phyloP scores from a whole-genome alignment of 805 yeast genomes.

The Saccharomyces mikatae region DNA sequence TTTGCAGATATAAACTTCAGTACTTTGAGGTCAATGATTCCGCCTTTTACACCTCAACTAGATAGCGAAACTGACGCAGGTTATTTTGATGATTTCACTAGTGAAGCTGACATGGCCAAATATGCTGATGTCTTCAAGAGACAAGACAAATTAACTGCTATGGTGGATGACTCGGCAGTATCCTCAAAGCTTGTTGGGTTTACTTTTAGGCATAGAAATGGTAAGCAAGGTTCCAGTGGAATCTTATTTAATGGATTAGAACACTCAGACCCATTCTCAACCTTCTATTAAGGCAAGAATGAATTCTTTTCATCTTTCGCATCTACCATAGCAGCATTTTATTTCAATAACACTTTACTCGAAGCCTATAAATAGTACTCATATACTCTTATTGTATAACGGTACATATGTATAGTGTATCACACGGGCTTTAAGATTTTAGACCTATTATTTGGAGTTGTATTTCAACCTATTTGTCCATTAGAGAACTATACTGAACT shows the following conservation, averaged over 20 bases:
- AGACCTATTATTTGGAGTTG: not conserved
- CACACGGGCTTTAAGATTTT: not conserved
- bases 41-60: constrained; percentile 95
- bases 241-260: constrained; percentile 30
- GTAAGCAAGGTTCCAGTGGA: constrained; percentile 33
- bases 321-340: not conserved
- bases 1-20: constrained; percentile 81
- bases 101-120: constrained; percentile 94
- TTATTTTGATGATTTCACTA: constrained; percentile 93
- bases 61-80: constrained; percentile 98
- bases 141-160: constrained; percentile 73
- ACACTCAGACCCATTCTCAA: constrained; percentile 33
- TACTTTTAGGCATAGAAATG: constrained; percentile 77
- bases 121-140: constrained; percentile 95
- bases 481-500: not conserved
- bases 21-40: constrained; percentile 56
- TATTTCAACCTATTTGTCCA: no score
- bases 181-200: constrained; percentile 84
- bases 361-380: not conserved
- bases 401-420: not conserved
- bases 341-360: not conserved
- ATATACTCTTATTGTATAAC: not conserved
- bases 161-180: constrained; percentile 47
- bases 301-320: not conserved
- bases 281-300: constrained; percentile 21